These are phyloP conservation scores for Passalora sequoiae DNA, from an alignment of 2,329 filamentous ascomycete genomes.

Conservation along the genomic window DNA sequence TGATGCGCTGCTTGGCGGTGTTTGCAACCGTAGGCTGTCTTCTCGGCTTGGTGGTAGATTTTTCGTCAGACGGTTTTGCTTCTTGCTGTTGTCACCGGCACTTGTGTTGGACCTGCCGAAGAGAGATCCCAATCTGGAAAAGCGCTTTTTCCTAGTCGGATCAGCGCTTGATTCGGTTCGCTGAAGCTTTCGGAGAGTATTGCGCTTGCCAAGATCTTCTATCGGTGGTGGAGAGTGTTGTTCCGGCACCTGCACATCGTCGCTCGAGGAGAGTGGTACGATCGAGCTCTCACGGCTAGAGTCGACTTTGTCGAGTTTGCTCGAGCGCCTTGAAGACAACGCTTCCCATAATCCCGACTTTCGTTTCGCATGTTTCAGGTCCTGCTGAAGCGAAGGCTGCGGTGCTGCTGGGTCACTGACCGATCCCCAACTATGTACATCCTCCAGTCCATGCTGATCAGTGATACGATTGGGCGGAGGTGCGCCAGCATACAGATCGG, in stretches of 20 bases:
- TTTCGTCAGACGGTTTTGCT: constrained; percentile 35
- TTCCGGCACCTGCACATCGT: not conserved
- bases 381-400: constrained; percentile 2
- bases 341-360: constrained; percentile 24
- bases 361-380: constrained; percentile 15
- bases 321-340: constrained; percentile 15
- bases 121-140: constrained; percentile 42
- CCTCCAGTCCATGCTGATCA: constrained; percentile 22
- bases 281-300: constrained; percentile 9
- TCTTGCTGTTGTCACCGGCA: constrained; percentile 25
- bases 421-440: constrained; percentile 6
- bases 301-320: constrained; percentile 10
- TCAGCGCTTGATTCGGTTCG: constrained; percentile 26
- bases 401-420: too few relatives aligned
- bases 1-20: not conserved
- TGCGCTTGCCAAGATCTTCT: constrained; percentile 5
- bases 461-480: constrained; percentile 13
- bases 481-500: constrained; percentile 7
- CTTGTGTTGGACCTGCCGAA: constrained; percentile 39
- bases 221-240: not conserved
- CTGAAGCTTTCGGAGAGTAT: constrained; percentile 30
- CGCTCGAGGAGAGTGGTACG: not conserved
- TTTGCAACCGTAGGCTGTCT: not conserved
- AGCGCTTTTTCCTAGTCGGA: constrained; percentile 40
- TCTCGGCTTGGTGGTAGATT: constrained; percentile 12